A percentile compares a stretch with the other conserved stretches of the same genome.
Conservation (phyloP, 306 rosid genomes). For the Rosa lucieae region DNA sequence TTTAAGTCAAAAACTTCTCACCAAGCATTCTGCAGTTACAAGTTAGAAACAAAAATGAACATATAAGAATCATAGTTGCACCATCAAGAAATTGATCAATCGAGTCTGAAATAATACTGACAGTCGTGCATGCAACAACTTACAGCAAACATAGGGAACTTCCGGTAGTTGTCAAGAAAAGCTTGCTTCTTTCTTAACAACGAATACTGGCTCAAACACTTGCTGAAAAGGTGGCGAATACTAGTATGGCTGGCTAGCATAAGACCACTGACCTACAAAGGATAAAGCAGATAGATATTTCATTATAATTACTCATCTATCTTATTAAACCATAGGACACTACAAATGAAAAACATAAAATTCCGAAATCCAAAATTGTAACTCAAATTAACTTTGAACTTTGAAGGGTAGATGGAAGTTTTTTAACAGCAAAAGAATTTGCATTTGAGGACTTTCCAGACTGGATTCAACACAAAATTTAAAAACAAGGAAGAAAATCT, state of each 20-base stretch:
- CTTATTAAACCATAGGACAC: background rate
- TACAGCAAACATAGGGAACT: slow-evolving; percentile 99
- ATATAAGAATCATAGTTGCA: background rate
- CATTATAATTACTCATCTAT: background rate
- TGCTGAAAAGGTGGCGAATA: slow-evolving; percentile 96
- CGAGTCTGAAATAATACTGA: slow-evolving; percentile 13
- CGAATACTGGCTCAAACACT: slow-evolving; percentile 92
- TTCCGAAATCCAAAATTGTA: background rate
- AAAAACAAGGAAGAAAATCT: slow-evolving; percentile 4
- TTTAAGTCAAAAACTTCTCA: background rate
- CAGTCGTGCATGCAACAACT: slow-evolving; percentile 34
- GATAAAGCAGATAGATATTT: slow-evolving; percentile 23
- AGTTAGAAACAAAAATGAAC: background rate
- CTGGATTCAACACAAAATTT: slow-evolving; percentile 2
- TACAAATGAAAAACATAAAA: background rate
- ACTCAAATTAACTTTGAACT: slow-evolving; percentile 2
- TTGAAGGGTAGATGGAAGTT: background rate
- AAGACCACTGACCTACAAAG: slow-evolving; percentile 88
- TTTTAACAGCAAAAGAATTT: background rate
- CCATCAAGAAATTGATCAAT: slow-evolving; percentile 6
- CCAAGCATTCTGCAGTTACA: slow-evolving; percentile 2
- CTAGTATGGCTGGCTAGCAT: slow-evolving; percentile 99
- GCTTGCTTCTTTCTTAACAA: slow-evolving; percentile 98
- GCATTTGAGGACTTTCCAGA: background rate
- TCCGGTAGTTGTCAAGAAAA: slow-evolving; percentile 91